Conservation (phyloP, 1,284 basidiomycete species). For the Chondrostereum purpureum region DNA sequence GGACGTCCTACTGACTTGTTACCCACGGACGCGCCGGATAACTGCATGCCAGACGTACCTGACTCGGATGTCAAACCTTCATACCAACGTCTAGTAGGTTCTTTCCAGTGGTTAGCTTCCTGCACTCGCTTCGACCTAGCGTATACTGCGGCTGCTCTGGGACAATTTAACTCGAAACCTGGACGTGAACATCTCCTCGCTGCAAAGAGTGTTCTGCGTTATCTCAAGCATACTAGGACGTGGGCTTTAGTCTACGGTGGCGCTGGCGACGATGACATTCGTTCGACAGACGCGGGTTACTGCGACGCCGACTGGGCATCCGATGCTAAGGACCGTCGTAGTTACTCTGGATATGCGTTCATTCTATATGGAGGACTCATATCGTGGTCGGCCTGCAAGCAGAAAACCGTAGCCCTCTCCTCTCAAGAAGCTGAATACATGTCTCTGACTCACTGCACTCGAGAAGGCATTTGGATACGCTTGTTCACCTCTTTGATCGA, state of each 20-base stretch:
- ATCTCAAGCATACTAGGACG: slow-evolving; percentile 2
- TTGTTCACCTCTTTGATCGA: too few species aligned
- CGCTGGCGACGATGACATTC: neutral
- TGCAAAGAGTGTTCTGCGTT: slow-evolving; percentile 4
- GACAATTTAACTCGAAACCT: neutral
- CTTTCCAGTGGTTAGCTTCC: too few species aligned
- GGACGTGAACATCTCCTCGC: neutral
- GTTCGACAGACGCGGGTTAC: neutral
- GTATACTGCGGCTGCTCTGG: too few species aligned
- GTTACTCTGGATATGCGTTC: slow-evolving; percentile 15
- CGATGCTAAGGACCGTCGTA: slow-evolving; percentile 6
- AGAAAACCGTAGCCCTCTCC: slow-evolving; percentile 12
- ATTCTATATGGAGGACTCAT: slow-evolving; percentile 9
- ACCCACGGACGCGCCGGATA: too few species aligned
- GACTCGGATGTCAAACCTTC: too few species aligned
- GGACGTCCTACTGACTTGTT: too few species aligned
- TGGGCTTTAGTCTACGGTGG: slow-evolving; percentile 9
- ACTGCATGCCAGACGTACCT: too few species aligned
- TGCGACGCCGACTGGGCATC: slow-evolving; percentile 16
- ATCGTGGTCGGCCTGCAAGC: slow-evolving; percentile 14
- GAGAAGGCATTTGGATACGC: slow-evolving; percentile 10
- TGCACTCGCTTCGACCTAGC: too few species aligned
- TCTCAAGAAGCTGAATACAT: too few species aligned
- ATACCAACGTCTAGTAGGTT: too few species aligned
- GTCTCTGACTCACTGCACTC: neutral